Conservation (phyloP, 1,284 basidiomycete species). For the Trichosporon sp. region DNA sequence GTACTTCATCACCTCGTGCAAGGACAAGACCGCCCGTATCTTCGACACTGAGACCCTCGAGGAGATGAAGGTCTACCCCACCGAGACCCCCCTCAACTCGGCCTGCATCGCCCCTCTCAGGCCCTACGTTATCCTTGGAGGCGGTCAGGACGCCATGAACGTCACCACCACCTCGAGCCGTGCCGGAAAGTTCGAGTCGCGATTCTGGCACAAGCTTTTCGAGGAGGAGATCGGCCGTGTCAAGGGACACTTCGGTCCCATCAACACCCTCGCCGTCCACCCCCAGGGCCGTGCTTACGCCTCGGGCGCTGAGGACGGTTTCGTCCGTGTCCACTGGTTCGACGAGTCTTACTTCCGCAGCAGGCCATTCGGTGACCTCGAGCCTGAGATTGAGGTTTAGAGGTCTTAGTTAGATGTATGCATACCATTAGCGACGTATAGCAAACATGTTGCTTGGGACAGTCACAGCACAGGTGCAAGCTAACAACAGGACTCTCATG, state of each 20-base stretch:
- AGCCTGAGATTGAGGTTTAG: conserved; percentile 63
- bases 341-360: conserved; percentile 88
- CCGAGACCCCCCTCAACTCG: conserved; percentile 95
- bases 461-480: too few relatives aligned
- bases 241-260: conserved; percentile 90
- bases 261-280: conserved; percentile 97
- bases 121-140: conserved; percentile 90
- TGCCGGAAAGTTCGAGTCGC: conserved; percentile 96
- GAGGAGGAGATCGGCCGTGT: conserved; percentile 98
- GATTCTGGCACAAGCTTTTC: conserved; percentile 98
- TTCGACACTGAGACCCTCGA: conserved; percentile 86
- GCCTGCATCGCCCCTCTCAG: conserved; percentile 80
- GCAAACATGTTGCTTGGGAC: not conserved
- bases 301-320: conserved; percentile 95
- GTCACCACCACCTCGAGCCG: conserved; percentile 92
- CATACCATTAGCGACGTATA: conserved; percentile 15
- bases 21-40: conserved; percentile 93
- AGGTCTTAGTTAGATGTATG: conserved; percentile 20
- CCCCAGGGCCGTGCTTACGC: conserved; percentile 87
- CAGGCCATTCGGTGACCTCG: conserved; percentile 84
- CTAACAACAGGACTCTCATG: too few relatives aligned
- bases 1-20: conserved; percentile 94
- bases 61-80: conserved; percentile 89
- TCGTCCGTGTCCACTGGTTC: conserved; percentile 82
- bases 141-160: conserved; percentile 97